Base-by-base conservation (phyloP, 2,329 filamentous ascomycete genomes). In the Botrytis cinerea region DNA sequence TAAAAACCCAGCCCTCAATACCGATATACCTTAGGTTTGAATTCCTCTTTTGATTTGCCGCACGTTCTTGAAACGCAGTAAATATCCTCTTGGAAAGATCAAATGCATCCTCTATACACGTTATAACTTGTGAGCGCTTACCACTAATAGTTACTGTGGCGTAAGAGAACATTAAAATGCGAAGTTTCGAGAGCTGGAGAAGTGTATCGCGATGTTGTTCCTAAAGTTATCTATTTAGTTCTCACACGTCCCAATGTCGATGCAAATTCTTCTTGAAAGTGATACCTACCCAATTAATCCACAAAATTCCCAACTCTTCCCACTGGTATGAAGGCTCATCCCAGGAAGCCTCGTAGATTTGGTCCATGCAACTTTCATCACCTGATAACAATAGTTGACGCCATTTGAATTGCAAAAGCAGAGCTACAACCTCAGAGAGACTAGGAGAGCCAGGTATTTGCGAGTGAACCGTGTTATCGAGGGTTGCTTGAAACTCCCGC, bases 21-120 rank as follows among this genome's bases (percentile, higher is more conserved):
- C 40, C 57, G 20, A 70, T 20, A 62, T 62, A 70, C 38, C 68
- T n/a, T 20, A 70, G n/a, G 18, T 51, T 62, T 20, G 68, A 70
- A 25, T 38, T 10, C 3, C 18, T 45, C 6, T 12, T 25, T 22
- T 28, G 25, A 2, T 35, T 20, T 7, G 20, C n/a, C 12, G 45
- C 35, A 20, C 25, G 57, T 38, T 48, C 32, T 48, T 46, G 68
- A 4, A 61, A 70, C 12, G 12, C 14, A 14, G n/a, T n/a, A 22
- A 70, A 62, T 9, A 62, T 62, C 7, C 32, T 70, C 22, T 59
- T 16, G 14, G 68, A 57, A 12, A 51, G 43, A 20, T 18, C 22
- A 25, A n/a, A 28, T 1, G 35, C 14, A 12, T 32, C 38, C 38
- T 43, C 12, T 40, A 43, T n/a, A n/a, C 20, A n/a, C 14, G 35